A percentile compares a stretch with the other conserved stretches of the same genome.
Evolutionary conservation across 345 rosid species (phyloP).

Genomic region (Fremontodendron californicum): DNA sequence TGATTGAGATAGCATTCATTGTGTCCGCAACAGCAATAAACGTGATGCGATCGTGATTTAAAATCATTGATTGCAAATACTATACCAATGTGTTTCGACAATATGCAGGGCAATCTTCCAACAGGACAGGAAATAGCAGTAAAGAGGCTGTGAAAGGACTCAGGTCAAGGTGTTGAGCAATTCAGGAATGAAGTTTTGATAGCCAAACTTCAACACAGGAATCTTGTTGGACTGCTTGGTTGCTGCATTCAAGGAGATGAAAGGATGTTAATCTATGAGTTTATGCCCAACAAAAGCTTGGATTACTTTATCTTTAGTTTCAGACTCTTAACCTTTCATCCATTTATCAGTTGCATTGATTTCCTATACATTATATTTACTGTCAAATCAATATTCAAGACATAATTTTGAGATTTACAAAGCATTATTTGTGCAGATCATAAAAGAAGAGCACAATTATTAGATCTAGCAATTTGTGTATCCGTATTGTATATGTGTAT

Average conservation of each 20-base stretch:
- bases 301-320: slow-evolving; percentile 7
- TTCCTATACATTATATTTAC: not conserved
- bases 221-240: slow-evolving; percentile 27
- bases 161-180: slow-evolving; percentile 25
- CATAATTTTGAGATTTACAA: not conserved
- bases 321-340: not conserved
- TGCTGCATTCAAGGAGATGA: slow-evolving; percentile 10
- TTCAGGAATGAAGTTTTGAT: slow-evolving; percentile 31
- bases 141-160: slow-evolving; percentile 26
- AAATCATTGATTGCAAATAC: not conserved
- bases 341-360: not conserved
- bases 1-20: too few relatives aligned
- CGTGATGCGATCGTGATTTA: too few relatives aligned
- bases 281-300: slow-evolving; percentile 10
- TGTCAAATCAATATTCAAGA: not conserved
- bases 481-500: too few relatives aligned
- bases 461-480: too few relatives aligned
- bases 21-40: too few relatives aligned
- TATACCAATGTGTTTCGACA: not conserved
- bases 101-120: slow-evolving; percentile 22
- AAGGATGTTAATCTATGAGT: slow-evolving; percentile 14
- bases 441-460: not conserved
- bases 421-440: slow-evolving; percentile 10
- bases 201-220: slow-evolving; percentile 31
- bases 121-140: slow-evolving; percentile 29